phyloP scores from a whole-genome alignment of 2,329 filamentous ascomycete genomes.

The Leptoxyphium fumago region DNA sequence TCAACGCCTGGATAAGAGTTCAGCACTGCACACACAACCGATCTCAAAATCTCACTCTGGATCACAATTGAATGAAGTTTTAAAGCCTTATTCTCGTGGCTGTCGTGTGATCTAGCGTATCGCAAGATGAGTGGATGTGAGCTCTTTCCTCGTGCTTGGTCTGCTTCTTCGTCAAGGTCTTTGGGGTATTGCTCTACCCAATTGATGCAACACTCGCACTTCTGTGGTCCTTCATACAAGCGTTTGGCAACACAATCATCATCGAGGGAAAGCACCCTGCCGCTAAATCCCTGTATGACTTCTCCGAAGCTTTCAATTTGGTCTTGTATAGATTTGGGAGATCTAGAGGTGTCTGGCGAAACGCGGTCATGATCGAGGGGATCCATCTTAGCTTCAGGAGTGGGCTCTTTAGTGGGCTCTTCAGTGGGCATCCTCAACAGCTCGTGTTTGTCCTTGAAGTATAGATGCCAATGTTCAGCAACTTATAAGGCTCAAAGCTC shows the following conservation, averaged over 20 bases:
- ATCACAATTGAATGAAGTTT: constrained; percentile 5
- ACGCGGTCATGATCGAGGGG: too few species aligned
- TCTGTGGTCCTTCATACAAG: not conserved
- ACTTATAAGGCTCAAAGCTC: too few species aligned
- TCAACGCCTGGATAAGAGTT: constrained; percentile 7
- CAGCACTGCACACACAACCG: constrained; percentile 3
- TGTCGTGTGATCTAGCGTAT: not conserved
- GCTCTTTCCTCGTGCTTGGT: not conserved
- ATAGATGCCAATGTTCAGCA: too few species aligned
- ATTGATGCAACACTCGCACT: not conserved
- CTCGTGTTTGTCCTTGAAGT: too few species aligned
- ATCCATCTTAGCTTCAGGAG: too few species aligned
- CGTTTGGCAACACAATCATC: not conserved
- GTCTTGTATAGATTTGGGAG: not conserved
- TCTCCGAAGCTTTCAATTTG: not conserved
- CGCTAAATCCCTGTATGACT: not conserved
- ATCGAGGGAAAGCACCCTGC: not conserved
- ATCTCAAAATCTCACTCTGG: constrained; percentile 5
- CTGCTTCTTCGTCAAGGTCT: not conserved
- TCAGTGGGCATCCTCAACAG: too few species aligned
- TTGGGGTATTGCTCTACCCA: not conserved
- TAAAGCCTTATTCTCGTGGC: not conserved
- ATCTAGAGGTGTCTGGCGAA: too few species aligned
- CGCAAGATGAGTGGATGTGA: not conserved
- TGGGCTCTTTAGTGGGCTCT: too few species aligned